Base-by-base conservation (phyloP, 2,329 filamentous ascomycete species). In the Fusarium sulawesiense region DNA sequence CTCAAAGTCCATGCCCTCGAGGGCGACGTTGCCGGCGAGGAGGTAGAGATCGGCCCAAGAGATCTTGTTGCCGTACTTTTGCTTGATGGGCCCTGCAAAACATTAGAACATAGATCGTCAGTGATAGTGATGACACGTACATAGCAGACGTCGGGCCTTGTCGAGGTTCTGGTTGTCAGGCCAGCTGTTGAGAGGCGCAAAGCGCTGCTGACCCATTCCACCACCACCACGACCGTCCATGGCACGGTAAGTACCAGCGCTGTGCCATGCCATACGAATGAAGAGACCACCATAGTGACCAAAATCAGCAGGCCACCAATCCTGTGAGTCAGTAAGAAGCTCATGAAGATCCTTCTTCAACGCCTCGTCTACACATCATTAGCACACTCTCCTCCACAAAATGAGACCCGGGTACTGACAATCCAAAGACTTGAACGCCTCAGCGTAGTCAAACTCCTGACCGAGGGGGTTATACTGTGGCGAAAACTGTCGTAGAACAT, bases 301-400 rank as follows among this genome's bases (percentile, higher is more conserved):
- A 76, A 92, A 93, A 78, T 94, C 92, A 32, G 92, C 92, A 1
- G 92, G 92, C 92, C 92, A 94, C 88, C 88, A 93, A 42, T 92
- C 89, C 81, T 94, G 89, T 4, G 91, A 93, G 78, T 93, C 89
- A 54, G 92, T 94, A 89, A 93, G 91, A 75, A 94, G 77, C 20
- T 82, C 84, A n/a, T 83, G 74, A 9, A 94, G 80, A 77, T 94
- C 92, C 81, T 92, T 90, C 88, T 94, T 94, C 73, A 94, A 80
- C 27, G 81, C 90, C 65, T 86, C 82, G n/a, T 70, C 72, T 57
- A 4, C 12, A 13, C 3, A 0, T 7, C 7, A 32, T 59, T 89
- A 69, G 64, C 7, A 51, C 16, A 7, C 10, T 18, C 5, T 34
- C 4, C 29, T 30, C 29, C 29, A 13, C 11, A 30, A 27, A 27